phyloP scores from a whole-genome alignment of 441 rosid species.

The Jatropha multifida region DNA sequence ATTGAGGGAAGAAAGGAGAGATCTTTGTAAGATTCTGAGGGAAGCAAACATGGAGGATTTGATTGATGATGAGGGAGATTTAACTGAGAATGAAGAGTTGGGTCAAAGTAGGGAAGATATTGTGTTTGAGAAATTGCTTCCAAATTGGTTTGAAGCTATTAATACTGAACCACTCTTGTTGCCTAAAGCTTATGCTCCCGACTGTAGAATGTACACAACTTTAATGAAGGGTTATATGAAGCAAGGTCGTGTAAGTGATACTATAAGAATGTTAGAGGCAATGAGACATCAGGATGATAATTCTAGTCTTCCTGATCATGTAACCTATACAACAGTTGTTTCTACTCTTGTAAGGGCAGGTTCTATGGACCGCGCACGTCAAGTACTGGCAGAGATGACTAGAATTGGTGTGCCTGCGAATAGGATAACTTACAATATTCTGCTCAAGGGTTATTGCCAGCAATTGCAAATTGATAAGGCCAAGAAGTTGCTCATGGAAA shows the following conservation, averaged over 20 bases:
- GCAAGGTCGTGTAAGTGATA: slow-evolving; percentile 64
- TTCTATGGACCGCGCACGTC: slow-evolving; percentile 76
- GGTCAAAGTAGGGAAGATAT: slow-evolving; percentile 20
- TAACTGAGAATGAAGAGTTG: slow-evolving; percentile 15
- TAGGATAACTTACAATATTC: slow-evolving; percentile 80
- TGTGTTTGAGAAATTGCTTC: slow-evolving; percentile 70
- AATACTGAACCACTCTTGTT: slow-evolving; percentile 57
- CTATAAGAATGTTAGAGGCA: slow-evolving; percentile 82
- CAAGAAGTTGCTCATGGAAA: slow-evolving; percentile 67
- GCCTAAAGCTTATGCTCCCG: slow-evolving; percentile 60
- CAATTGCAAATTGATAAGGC: slow-evolving; percentile 36
- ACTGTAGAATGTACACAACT: slow-evolving; percentile 81
- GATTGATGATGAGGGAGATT: slow-evolving; percentile 36
- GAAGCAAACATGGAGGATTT: slow-evolving; percentile 48
- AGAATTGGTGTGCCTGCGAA: slow-evolving; percentile 80
- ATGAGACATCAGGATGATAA: slow-evolving; percentile 71
- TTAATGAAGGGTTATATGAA: slow-evolving; percentile 98
- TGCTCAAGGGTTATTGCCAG: slow-evolving; percentile 86
- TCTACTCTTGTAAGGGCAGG: slow-evolving; percentile 85
- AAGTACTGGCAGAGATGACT: slow-evolving; percentile 82
- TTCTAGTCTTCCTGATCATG: slow-evolving; percentile 80
- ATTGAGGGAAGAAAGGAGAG: slow-evolving; percentile 84
- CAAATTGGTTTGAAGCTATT: slow-evolving; percentile 44
- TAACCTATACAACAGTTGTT: slow-evolving; percentile 83
- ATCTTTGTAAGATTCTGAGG: slow-evolving; percentile 74